phyloP scores from a whole-genome alignment of 2,329 filamentous ascomycete genomes.

The Helminthosporium solani region DNA sequence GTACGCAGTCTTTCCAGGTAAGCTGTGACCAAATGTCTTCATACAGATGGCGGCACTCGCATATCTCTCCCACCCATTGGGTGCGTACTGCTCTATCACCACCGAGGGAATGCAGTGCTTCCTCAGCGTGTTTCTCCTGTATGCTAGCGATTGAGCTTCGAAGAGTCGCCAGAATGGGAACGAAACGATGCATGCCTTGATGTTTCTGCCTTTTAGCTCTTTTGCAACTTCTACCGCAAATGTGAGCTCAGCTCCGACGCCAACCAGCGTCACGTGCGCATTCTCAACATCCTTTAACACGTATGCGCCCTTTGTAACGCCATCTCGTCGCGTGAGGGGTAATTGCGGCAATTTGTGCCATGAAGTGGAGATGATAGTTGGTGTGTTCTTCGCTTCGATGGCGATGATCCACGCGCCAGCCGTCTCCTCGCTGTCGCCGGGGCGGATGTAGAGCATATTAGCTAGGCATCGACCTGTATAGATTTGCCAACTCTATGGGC shows the following conservation, averaged over 20 bases:
- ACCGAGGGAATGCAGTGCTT: slow-evolving; percentile 50
- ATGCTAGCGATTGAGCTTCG: slow-evolving; percentile 49
- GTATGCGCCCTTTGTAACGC: slow-evolving; percentile 49
- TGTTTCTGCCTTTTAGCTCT: slow-evolving; percentile 41
- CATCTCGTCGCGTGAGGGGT: slow-evolving; percentile 42
- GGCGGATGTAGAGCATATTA: slow-evolving; percentile 62
- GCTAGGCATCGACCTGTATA: slow-evolving; percentile 65
- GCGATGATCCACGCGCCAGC: slow-evolving; percentile 57
- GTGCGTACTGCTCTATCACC: slow-evolving; percentile 61
- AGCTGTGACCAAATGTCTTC: slow-evolving; percentile 56
- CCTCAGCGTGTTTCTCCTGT: slow-evolving; percentile 50
- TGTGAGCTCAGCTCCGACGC: slow-evolving; percentile 53
- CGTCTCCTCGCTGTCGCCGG: slow-evolving; percentile 59
- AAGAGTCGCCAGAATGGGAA: slow-evolving; percentile 56
- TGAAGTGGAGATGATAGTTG: slow-evolving; percentile 53
- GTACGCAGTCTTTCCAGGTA: slow-evolving; percentile 58
- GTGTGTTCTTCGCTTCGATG: slow-evolving; percentile 45
- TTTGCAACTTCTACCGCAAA: slow-evolving; percentile 49
- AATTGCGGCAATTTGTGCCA: slow-evolving; percentile 49
- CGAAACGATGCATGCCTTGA: slow-evolving; percentile 50
- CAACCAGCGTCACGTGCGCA: slow-evolving; percentile 53
- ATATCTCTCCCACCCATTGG: slow-evolving; percentile 62
- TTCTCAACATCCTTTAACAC: slow-evolving; percentile 47
- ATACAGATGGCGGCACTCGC: slow-evolving; percentile 58
- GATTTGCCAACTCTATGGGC: slow-evolving; percentile 57